phyloP scores from a whole-genome alignment of 1,284 basidiomycete species.

The Apiotrichum laibachii region DNA sequence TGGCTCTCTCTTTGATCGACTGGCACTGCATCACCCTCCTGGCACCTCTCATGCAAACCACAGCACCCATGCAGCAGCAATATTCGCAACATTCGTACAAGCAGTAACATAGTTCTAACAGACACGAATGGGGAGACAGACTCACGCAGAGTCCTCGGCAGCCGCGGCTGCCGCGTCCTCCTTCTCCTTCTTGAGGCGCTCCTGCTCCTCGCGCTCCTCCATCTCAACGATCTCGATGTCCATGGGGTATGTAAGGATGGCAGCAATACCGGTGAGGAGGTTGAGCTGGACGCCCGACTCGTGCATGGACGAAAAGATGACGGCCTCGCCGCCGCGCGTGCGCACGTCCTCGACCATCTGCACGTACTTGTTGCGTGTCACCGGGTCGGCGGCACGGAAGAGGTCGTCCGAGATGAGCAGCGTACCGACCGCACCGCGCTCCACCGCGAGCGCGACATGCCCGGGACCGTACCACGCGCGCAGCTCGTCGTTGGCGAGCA shows the following conservation, averaged over 20 bases:
- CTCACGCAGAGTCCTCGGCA: background rate
- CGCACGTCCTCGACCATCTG: conserved; percentile 84
- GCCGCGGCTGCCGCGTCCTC: conserved; percentile 7
- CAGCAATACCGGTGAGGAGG: conserved; percentile 87
- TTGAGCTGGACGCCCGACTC: conserved; percentile 97
- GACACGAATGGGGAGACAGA: background rate
- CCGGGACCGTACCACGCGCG: conserved; percentile 98
- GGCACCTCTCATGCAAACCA: too few species aligned
- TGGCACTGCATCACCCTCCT: too few species aligned
- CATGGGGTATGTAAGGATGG: conserved; percentile 91
- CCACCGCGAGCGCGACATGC: conserved; percentile 86
- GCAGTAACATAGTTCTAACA: background rate
- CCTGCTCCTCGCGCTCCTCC: conserved; percentile 74
- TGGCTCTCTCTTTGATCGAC: too few species aligned
- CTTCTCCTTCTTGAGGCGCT: conserved; percentile 43
- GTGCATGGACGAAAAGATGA: conserved; percentile 99
- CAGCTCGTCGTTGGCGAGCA: conserved; percentile 89
- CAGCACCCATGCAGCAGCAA: too few species aligned
- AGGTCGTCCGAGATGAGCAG: conserved; percentile 92
- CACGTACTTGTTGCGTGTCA: conserved; percentile 79
- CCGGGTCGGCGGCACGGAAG: conserved; percentile 77
- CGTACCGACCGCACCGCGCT: conserved; percentile 90
- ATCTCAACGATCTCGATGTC: conserved; percentile 92
- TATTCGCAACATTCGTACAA: background rate
- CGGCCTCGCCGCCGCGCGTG: conserved; percentile 82